Conservation (phyloP, 805 yeast species). For the Komagataella phaffii region DNA sequence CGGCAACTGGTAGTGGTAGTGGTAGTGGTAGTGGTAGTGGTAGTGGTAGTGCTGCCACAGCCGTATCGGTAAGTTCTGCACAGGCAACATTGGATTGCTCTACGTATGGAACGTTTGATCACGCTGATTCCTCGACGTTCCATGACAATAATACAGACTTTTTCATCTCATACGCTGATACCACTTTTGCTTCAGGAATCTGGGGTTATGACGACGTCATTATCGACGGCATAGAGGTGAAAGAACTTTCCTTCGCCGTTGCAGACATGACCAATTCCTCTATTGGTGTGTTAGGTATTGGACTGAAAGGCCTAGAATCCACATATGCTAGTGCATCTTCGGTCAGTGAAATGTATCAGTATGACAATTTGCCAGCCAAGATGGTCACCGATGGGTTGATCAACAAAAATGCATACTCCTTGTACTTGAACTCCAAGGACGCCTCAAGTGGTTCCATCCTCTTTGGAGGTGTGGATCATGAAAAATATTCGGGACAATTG, state of each 20-base stretch:
- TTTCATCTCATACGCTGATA: slow-evolving; percentile 33
- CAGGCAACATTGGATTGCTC: slow-evolving; percentile 24
- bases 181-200: slow-evolving; percentile 30
- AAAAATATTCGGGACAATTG: slow-evolving; percentile 42
- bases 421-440: slow-evolving; percentile 35
- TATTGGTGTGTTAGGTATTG: slow-evolving; percentile 65
- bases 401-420: slow-evolving; percentile 41
- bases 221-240: slow-evolving; percentile 34
- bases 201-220: slow-evolving; percentile 54
- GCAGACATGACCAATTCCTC: slow-evolving; percentile 52
- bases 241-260: slow-evolving; percentile 55
- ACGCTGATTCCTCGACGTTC: slow-evolving; percentile 24
- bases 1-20: background rate
- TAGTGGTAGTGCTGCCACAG: background rate
- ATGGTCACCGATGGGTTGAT: slow-evolving; percentile 47
- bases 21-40: background rate
- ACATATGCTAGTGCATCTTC: slow-evolving; percentile 26
- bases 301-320: slow-evolving; percentile 54
- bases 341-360: slow-evolving; percentile 19
- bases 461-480: slow-evolving; percentile 63
- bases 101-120: slow-evolving; percentile 33
- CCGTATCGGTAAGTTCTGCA: background rate
- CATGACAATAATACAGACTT: slow-evolving; percentile 25
- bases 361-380: slow-evolving; percentile 54
- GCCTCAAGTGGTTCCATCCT: slow-evolving; percentile 38